These are phyloP conservation scores for Fusarium sp. DNA, from an alignment of 2,329 filamentous ascomycete genomes.

Conservation along the genomic window DNA sequence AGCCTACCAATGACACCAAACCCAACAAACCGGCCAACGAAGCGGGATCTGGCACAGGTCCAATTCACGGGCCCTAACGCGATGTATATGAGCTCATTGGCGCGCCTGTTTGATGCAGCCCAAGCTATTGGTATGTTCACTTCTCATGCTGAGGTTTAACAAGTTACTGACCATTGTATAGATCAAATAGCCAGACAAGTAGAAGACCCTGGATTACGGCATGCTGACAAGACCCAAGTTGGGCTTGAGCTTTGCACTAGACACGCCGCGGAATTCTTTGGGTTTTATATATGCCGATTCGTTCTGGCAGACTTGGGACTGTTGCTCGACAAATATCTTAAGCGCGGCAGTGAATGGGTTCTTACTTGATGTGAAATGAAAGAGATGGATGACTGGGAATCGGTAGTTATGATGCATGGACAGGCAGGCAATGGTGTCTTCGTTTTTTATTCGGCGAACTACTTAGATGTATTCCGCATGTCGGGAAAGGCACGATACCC, in stretches of 20 bases:
- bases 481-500: conserved; percentile 45
- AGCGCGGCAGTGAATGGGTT: conserved; percentile 96
- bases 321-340: conserved; percentile 96
- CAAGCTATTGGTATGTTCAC: conserved; percentile 83
- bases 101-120: conserved; percentile 89
- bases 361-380: conserved; percentile 47
- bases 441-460: conserved; percentile 33
- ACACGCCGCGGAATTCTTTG: conserved; percentile 97
- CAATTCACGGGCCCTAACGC: conserved; percentile 86
- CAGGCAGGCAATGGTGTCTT: conserved; percentile 35
- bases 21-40: conserved; percentile 74
- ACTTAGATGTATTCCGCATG: conserved; percentile 37
- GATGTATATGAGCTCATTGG: conserved; percentile 90
- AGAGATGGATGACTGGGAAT: conserved; percentile 13
- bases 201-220: conserved; percentile 90
- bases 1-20: conserved; percentile 81
- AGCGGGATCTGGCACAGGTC: conserved; percentile 74
- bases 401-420: conserved; percentile 22
- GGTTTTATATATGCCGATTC: conserved; percentile 95
- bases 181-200: conserved; percentile 97
- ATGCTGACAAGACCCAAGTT: conserved; percentile 93
- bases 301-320: conserved; percentile 85
- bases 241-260: conserved; percentile 92
- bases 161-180: conserved; percentile 50
- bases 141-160: accelerated